Base-by-base conservation (phyloP, 768 basidiomycete species). In the Bullera alba region DNA sequence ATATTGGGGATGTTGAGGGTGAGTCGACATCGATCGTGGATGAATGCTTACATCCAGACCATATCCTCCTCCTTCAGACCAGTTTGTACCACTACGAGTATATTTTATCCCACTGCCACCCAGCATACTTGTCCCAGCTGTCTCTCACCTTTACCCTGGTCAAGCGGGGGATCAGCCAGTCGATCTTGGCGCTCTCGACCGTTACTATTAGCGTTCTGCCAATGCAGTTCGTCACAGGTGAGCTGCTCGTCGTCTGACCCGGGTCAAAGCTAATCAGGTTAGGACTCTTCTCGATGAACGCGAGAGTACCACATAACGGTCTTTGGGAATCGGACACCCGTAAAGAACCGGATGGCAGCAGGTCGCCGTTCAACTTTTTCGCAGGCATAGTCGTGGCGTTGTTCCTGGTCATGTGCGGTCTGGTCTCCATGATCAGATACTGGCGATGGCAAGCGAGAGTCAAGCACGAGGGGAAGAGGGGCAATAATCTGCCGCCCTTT, bases 1-100 rank as follows among this genome's bases (percentile, higher is more conserved):
- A 93, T 67, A 80, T 92, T 75, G 87, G 87, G 21, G 91, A 96
- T 70, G 80, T 96, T 1, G 87, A 91, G 76, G 91, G 91, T 89
- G 57, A 41, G 76, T 60, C 22, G 21, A 36, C 51, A 17, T 14
- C 25, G 19, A 17, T 50, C 14, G 23, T 0, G 25, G 28, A 7
- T 41, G 1, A 19, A 32, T 8, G 30, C 19, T 34, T 14, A 10
- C 12, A 46, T 39, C 28, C 44, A 91, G 91, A 96, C 72, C 92
- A 96, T 68, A 89, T 95, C 58, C 71, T 91, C 21, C 83, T 87
- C 2, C 75, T 96, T 49, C 87, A 92, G 62, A 84, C 87, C 61
- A 80, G 86, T 1, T 78, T 96, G 50, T 78, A 75, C 10, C 85
- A 93, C 71, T 88, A 87, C 73, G 90, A 96, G 65, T 84, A 84